phyloP scores from a whole-genome alignment of 352 stramenopile species.

The Salisapilia sapeloensis region DNA sequence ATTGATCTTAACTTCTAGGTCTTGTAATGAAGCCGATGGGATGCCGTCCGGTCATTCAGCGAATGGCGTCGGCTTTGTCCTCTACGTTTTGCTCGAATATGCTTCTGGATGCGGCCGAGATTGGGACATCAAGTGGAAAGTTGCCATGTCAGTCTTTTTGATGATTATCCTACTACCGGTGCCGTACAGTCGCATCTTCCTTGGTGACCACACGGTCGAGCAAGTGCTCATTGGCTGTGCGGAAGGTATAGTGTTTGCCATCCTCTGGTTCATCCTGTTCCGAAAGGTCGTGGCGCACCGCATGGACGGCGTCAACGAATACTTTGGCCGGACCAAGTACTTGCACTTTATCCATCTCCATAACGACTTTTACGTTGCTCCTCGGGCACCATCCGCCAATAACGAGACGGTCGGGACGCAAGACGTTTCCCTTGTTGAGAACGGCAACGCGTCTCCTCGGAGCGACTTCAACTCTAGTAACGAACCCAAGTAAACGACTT shows the following conservation, averaged over 20 bases:
- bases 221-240: constrained; percentile 21
- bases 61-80: constrained; percentile 27
- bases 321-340: too few relatives aligned
- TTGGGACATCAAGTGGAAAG: constrained; percentile 7
- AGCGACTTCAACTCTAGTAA: too few relatives aligned
- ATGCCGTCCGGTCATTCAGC: constrained; percentile 37
- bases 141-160: constrained; percentile 1
- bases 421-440: too few relatives aligned
- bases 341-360: constrained; percentile 8
- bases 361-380: constrained; percentile 23
- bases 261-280: constrained; percentile 23
- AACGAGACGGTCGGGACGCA: too few relatives aligned
- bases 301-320: constrained; percentile 7
- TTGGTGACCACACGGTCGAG: constrained; percentile 34
- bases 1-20: too few relatives aligned
- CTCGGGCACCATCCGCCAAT: too few relatives aligned
- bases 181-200: constrained; percentile 36
- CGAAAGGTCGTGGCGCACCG: constrained; percentile 16
- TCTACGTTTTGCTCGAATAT: too few relatives aligned
- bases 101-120: constrained; percentile 13
- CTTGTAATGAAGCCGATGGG: constrained; percentile 24
- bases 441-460: too few relatives aligned
- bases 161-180: constrained; percentile 22
- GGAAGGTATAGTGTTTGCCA: constrained; percentile 15
- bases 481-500: too few relatives aligned